Evolutionary conservation across 116 monocot species (phyloP).

Genomic region (Dioscorea cayenensis): DNA sequence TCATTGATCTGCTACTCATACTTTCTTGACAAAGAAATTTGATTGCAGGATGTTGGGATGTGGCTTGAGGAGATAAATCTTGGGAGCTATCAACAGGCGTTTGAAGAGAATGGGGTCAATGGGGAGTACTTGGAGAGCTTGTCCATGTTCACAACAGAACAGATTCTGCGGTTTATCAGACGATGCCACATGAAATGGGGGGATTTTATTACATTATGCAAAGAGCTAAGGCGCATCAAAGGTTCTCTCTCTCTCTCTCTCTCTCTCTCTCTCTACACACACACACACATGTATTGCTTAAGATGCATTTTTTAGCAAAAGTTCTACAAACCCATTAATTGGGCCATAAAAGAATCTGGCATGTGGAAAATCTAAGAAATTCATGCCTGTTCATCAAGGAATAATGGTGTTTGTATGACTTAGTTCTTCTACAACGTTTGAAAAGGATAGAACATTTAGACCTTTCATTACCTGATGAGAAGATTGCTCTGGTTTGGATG

Average conservation of each 20-base stretch:
- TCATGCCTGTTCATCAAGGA: too few species aligned
- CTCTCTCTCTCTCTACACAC: neutral
- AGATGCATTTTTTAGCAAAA: too few species aligned
- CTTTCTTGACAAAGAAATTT: neutral
- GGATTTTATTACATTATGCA: slow-evolving; percentile 95
- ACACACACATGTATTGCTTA: too few species aligned
- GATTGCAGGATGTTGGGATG: slow-evolving; percentile 84
- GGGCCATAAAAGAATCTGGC: too few species aligned
- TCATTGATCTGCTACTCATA: neutral
- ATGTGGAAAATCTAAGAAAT: too few species aligned
- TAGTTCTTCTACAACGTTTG: too few species aligned
- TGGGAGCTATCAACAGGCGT: slow-evolving; percentile 74
- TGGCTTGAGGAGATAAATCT: slow-evolving; percentile 97
- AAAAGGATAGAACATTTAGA: too few species aligned
- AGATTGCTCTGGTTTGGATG: too few species aligned
- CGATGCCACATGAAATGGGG: slow-evolving; percentile 99
- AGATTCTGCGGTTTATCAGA: slow-evolving; percentile 90
- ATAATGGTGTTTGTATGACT: too few species aligned
- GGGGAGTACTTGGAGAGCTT: slow-evolving; percentile 91
- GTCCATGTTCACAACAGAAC: slow-evolving; percentile 92
- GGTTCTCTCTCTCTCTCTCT: slow-evolving; percentile 25
- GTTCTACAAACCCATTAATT: too few species aligned
- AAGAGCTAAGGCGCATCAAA: slow-evolving; percentile 91
- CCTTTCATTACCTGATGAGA: too few species aligned
- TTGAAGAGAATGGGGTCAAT: slow-evolving; percentile 86